phyloP scores from a whole-genome alignment of 2,329 filamentous ascomycete species.

The Trichocomaceae sp. region DNA sequence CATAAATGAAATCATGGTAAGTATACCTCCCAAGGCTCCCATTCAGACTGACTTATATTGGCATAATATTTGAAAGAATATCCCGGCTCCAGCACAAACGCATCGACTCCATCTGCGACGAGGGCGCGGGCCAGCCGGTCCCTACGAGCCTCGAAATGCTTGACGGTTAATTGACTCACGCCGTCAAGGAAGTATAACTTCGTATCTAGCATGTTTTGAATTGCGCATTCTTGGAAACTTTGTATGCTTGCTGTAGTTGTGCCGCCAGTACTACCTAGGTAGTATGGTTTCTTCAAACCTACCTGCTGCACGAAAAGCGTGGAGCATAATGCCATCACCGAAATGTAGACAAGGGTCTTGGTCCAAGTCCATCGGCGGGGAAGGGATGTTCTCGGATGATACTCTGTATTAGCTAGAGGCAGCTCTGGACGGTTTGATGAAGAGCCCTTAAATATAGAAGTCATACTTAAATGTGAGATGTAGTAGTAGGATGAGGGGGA shows the following conservation, averaged over 20 bases:
- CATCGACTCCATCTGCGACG: slow-evolving; percentile 46
- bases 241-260: neutral
- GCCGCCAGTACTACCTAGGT: too few relatives aligned
- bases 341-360: neutral
- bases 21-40: slow-evolving; percentile 53
- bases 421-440: neutral
- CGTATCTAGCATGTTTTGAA: slow-evolving; percentile 42
- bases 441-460: neutral
- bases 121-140: slow-evolving; percentile 53
- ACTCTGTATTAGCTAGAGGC: neutral
- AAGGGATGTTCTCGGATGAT: neutral
- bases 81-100: slow-evolving; percentile 57
- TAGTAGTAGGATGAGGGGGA: neutral
- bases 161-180: slow-evolving; percentile 42
- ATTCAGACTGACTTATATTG: slow-evolving; percentile 55
- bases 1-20: neutral
- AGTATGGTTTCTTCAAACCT: neutral
- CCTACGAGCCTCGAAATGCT: slow-evolving; percentile 51
- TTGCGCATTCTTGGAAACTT: slow-evolving; percentile 46
- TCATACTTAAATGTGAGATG: neutral
- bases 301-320: neutral
- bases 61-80: slow-evolving; percentile 61
- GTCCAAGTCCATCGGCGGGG: neutral
- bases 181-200: slow-evolving; percentile 47
- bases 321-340: neutral